Evolutionary conservation across 345 rosid genomes (phyloP), one percentile per base, ranked within the genome.

Genomic region (Linum tenue): DNA sequence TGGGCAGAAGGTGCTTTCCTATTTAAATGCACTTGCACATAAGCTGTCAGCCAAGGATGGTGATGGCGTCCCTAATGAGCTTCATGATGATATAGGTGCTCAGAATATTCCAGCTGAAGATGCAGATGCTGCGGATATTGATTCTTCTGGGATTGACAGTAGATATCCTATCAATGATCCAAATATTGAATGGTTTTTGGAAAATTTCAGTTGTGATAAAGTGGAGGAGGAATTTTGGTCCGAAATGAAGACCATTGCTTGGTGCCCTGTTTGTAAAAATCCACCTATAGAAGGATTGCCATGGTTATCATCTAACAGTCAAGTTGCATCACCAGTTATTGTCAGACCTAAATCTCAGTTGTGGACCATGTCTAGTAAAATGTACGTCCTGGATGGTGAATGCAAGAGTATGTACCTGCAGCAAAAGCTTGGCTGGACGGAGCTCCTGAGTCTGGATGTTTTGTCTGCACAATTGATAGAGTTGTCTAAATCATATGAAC

Each of bases 331-430:
- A 70, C 96, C 98, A 41, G 76, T 76, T 76, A 69, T 62, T 58
- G 95, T 92, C 70, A 87, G 98, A 69, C 98, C 98, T 66, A 81
- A 79, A 77, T 83, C 95, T 43, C 95, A 89, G 72, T 82, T 87
- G 89, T 84, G 90, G 90, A 68, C 79, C 73, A 86, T 85, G 55
- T 92, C 98, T 41, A 82, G 88, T 60, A 62, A 76, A 63, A 78
- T 85, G 92, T 84, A 87, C 75, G 73, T 92, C 55, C 82, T 92
- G 66, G 95, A 86, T 74, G 86, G 85, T 56, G 88, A 92, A 50
- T 84, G 86, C 65, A 61, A 65, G 51, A 84, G 88, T 9, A 66
- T 70, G 35, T 87, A 87, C 70, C 79, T 92, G 66, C 87, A 78
- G 67, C 75, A 59, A 48, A 83, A 77, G 75, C 98, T 92, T 83